Evolutionary conservation across 495 filamentous ascomycete species (phyloP), one percentile per base, ranked within the genome.

Genomic region (Penicillium ochrochloron): DNA sequence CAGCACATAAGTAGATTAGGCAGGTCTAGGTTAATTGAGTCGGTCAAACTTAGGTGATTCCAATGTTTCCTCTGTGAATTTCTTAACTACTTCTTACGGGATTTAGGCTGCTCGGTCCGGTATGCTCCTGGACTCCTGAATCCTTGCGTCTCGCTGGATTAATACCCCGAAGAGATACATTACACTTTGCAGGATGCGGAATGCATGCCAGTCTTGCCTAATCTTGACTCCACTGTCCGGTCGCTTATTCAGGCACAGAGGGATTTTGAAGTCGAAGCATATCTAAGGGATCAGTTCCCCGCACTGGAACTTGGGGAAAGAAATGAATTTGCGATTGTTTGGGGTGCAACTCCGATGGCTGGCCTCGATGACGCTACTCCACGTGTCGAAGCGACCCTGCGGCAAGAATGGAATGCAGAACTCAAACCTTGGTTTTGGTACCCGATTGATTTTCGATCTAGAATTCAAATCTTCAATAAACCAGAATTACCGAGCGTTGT

Each of bases 101-200:
- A 56, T 56, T 56, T 56, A 56, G 33, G 31, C 53, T 56, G 53
- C 5, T 23, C 53, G 53, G 53, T 2, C 53, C 53, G 53, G 31
- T 21, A 9, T 17, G 48, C 5, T 5, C 48, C 12, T 51, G 23
- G 12, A 51, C n/a, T n/a, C n/a, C n/a, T n/a, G n/a, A n/a, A n/a
- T 52, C 25, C 23, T 50, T 10, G 46, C 23, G 27, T 23, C 23
- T 52, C 5, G 25, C 25, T 23, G 9, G 19, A n/a, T 8, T 5
- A 12, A 31, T 52, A 31, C 48, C 25, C 48, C 25, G 27, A 25
- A 52, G 23, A 5, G 15, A 23, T 23, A 25, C n/a, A 27, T 27
- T 27, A 4, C 25, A 27, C 25, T 27, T 52, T 21, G 25, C 48
- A 52, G 25, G 48, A 52, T 31, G 48, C 25, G 48, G 14, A 27